Base-by-base conservation (phyloP, 257 asterid species). In the Salvia rosmarinus region DNA sequence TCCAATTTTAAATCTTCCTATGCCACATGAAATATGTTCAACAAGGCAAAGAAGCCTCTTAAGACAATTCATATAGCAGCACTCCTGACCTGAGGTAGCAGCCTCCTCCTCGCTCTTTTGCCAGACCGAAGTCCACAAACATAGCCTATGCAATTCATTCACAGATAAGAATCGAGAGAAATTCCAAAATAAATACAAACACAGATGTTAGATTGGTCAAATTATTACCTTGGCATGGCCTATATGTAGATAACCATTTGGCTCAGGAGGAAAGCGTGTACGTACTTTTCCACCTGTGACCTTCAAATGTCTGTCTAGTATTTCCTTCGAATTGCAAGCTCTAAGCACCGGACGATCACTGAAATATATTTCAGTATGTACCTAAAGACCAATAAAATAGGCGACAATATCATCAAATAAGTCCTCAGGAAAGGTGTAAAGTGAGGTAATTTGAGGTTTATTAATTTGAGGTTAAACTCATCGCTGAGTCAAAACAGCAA, bases 251-350 rank as follows among this genome's bases (percentile, higher is more conserved):
- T 84, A 91, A 64, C 99, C 99, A 81, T 95, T 95, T 42, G 99
- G 99, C 82, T 95, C 99, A 40, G 99, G 99, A 35, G 99, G 99
- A 77, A 95, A 95, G 17, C 99, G 97, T 9, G 99, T 95, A 77
- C 43, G 76, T 72, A 95, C 86, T 79, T 85, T 95, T 69, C 96
- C 88, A 52, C 89, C 88, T 12, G 98, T 91, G 59, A 76, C 70
- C 81, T 83, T 85, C 85, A 95, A 78, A 85, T 95, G 99, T 55
- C 79, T 88, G 32, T 91, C 94, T 63, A 91, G 96, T 67, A 87
- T 69, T 72, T 82, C 95, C 81, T 85, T 95, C 17, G 96, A 78
- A 79, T 95, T 95, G 87, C 89, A 86, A 75, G 96, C 82, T 80
- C 98, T 88, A 37, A 85, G 95, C 64, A 91, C 95, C 16, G 86